Conservation (phyloP, 352 stramenopile species). For the Phytopythium boreale region DNA sequence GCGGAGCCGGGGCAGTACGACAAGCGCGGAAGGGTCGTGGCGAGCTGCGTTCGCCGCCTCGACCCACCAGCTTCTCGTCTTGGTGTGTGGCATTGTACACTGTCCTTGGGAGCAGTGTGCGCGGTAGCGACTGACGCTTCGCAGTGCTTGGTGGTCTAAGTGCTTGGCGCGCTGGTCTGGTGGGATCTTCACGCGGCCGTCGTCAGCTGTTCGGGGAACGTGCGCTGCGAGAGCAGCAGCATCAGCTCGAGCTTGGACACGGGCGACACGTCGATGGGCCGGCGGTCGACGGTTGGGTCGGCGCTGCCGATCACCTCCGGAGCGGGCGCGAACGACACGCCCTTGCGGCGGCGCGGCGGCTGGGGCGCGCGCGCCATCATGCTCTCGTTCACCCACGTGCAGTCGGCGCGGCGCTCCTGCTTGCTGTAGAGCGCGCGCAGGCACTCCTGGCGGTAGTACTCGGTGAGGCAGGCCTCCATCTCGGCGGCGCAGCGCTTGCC, state of each 20-base stretch:
- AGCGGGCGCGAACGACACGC: conserved; percentile 62
- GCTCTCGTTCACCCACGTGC: conserved; percentile 43
- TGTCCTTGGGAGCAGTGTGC: background rate
- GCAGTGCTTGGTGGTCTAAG: background rate
- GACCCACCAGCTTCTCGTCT: background rate
- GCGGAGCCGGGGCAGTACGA: background rate
- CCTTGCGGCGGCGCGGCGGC: conserved; percentile 33
- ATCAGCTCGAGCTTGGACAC: conserved; percentile 74
- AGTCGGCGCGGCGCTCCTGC: conserved; percentile 39
- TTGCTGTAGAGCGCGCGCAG: conserved; percentile 73
- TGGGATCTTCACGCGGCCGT: conserved; percentile 5
- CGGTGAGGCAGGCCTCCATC: conserved; percentile 72
- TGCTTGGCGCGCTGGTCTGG: no score
- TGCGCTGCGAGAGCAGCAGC: conserved; percentile 68
- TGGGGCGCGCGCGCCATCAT: conserved; percentile 40
- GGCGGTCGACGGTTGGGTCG: conserved; percentile 68
- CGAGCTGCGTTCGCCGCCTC: background rate
- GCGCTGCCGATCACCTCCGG: conserved; percentile 71
- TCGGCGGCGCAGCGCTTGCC: conserved; percentile 71
- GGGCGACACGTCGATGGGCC: conserved; percentile 72
- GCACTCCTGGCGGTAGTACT: conserved; percentile 83
- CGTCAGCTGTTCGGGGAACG: conserved; percentile 35
- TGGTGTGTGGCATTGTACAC: background rate
- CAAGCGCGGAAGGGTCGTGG: background rate
- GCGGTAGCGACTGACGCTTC: background rate